phyloP scores from a whole-genome alignment of 805 yeast species.

The Metschnikowia noctiluminum region DNA sequence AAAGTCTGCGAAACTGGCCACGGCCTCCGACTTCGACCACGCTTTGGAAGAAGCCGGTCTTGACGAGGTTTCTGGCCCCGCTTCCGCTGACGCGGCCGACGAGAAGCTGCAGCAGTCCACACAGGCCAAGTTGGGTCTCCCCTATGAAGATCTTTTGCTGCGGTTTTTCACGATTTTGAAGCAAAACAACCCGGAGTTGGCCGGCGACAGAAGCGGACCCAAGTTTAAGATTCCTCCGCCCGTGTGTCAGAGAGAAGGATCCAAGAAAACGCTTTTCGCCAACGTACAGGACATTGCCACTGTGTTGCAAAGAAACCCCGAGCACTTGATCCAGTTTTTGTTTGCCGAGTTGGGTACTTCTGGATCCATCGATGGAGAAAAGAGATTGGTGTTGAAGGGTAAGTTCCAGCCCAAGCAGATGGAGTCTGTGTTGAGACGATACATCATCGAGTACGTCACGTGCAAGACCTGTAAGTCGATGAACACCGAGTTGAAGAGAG shows the following conservation, averaged over 20 bases:
- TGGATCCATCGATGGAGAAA: constrained; percentile 97
- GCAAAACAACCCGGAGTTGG: constrained; percentile 95
- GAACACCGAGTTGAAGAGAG: constrained; percentile 94
- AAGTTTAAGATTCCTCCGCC: constrained; percentile 98
- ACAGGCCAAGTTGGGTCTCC: constrained; percentile 51
- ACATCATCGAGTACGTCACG: constrained; percentile 94
- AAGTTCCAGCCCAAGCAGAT: constrained; percentile 96
- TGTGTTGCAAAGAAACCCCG: constrained; percentile 93
- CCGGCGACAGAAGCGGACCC: constrained; percentile 90
- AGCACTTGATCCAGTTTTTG: constrained; percentile 92
- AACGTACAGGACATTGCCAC: constrained; percentile 93
- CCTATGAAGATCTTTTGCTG: constrained; percentile 73
- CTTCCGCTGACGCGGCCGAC: constrained; percentile 26
- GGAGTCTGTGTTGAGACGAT: constrained; percentile 94
- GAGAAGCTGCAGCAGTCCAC: constrained; percentile 6
- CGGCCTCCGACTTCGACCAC: constrained; percentile 79
- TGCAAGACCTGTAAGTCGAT: constrained; percentile 98
- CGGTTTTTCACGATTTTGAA: constrained; percentile 85
- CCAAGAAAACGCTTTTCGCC: constrained; percentile 92
- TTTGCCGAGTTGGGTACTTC: constrained; percentile 99
- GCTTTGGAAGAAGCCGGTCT: constrained; percentile 89
- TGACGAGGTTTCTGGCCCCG: constrained; percentile 37
- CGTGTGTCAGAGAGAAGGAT: constrained; percentile 93
- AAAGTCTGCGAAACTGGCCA: constrained; percentile 46
- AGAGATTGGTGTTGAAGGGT: constrained; percentile 96